Conservation (phyloP, 2,329 filamentous ascomycete species). For the Graphiopsis chlorocephala region DNA sequence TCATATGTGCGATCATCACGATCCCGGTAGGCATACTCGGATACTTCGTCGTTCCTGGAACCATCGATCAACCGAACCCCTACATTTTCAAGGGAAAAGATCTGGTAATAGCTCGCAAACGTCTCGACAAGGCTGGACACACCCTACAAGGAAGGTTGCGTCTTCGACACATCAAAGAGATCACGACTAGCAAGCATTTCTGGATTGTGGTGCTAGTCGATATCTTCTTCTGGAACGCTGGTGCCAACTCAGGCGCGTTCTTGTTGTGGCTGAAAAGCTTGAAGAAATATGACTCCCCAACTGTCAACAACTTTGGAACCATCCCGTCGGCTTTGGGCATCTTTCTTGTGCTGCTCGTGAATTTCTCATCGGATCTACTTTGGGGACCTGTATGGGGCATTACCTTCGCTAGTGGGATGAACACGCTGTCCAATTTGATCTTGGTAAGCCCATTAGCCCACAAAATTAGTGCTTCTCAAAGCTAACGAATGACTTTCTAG, state of each 20-base stretch:
- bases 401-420: slow-evolving; percentile 50
- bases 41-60: slow-evolving; percentile 49
- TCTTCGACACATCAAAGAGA: slow-evolving; percentile 28
- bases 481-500: slow-evolving; percentile 50
- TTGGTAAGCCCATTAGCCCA: neutral
- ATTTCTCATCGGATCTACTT: slow-evolving; percentile 55
- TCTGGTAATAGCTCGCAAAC: slow-evolving; percentile 34
- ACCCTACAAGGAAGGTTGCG: slow-evolving; percentile 27
- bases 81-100: slow-evolving; percentile 38
- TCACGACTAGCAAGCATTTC: slow-evolving; percentile 47
- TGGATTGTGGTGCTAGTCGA: slow-evolving; percentile 53
- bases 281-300: slow-evolving; percentile 45
- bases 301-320: slow-evolving; percentile 52
- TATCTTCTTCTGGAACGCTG: slow-evolving; percentile 57
- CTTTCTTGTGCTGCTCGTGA: slow-evolving; percentile 54
- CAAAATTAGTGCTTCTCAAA: neutral
- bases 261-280: slow-evolving; percentile 59
- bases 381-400: slow-evolving; percentile 56
- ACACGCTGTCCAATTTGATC: slow-evolving; percentile 39
- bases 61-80: slow-evolving; percentile 50
- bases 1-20: slow-evolving; percentile 53
- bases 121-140: slow-evolving; percentile 44
- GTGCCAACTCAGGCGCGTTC: slow-evolving; percentile 51
- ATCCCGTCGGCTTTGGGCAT: slow-evolving; percentile 56
- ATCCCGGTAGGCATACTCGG: slow-evolving; percentile 52